phyloP scores from a whole-genome alignment of 2,329 filamentous ascomycete species.

The Xylaria sp. region DNA sequence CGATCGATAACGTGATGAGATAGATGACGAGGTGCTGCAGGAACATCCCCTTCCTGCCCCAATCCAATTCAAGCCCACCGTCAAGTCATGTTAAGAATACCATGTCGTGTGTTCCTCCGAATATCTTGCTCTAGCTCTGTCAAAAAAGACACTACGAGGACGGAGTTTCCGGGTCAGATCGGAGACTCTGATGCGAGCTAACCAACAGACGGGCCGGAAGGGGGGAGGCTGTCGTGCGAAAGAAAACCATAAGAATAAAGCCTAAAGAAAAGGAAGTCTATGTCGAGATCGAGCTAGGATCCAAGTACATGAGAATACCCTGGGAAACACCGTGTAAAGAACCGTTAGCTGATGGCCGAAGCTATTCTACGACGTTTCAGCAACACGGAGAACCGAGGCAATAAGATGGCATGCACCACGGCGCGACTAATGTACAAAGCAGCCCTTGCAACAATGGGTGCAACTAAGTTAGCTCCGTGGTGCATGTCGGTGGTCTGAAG shows the following conservation, averaged over 20 bases:
- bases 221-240: slow-evolving; percentile 12
- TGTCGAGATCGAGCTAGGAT: slow-evolving; percentile 43
- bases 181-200: slow-evolving; percentile 8
- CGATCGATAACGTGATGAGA: slow-evolving; percentile 17
- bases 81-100: slow-evolving; percentile 19
- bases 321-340: slow-evolving; percentile 31
- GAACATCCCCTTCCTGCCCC: background rate
- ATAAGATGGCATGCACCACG: slow-evolving; percentile 42
- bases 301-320: slow-evolving; percentile 47
- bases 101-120: slow-evolving; percentile 2
- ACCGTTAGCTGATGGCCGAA: slow-evolving; percentile 29
- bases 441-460: slow-evolving; percentile 42
- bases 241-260: slow-evolving; percentile 38
- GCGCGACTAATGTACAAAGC: slow-evolving; percentile 50
- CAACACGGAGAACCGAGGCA: slow-evolving; percentile 32
- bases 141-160: slow-evolving; percentile 9
- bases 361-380: slow-evolving; percentile 38
- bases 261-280: slow-evolving; percentile 43
- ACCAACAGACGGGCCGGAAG: slow-evolving; percentile 18
- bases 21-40: slow-evolving; percentile 9
- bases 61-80: slow-evolving; percentile 10
- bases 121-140: slow-evolving; percentile 11
- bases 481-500: slow-evolving; percentile 34
- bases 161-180: background rate
- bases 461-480: slow-evolving; percentile 42